phyloP scores from a whole-genome alignment of 2,329 filamentous ascomycete genomes.

The Fusarium piperis region DNA sequence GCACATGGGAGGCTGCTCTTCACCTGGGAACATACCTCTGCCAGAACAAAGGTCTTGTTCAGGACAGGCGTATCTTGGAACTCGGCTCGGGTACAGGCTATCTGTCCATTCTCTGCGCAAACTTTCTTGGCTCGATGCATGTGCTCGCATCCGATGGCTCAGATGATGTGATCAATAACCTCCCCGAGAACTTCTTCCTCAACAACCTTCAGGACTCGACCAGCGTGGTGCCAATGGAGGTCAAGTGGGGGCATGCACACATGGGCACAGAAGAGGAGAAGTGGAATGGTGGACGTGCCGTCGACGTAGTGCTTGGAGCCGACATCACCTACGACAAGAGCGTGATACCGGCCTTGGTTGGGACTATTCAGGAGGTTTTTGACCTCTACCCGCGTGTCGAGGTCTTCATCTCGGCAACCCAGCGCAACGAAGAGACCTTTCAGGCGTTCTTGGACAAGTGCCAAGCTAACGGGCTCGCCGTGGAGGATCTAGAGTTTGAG shows the following conservation, averaged over 20 bases:
- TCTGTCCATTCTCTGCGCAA: constrained; percentile 77
- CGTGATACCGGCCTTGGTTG: constrained; percentile 70
- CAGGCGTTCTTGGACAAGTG: constrained; percentile 70
- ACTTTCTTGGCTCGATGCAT: constrained; percentile 66
- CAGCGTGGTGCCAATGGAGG: constrained; percentile 59
- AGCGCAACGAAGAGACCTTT: constrained; percentile 77
- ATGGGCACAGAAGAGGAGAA: constrained; percentile 65
- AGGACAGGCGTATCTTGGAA: constrained; percentile 71
- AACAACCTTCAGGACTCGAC: constrained; percentile 68
- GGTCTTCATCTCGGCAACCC: constrained; percentile 75
- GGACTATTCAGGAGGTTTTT: constrained; percentile 71
- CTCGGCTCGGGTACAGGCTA: constrained; percentile 82
- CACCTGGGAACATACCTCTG: constrained; percentile 77
- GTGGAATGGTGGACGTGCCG: constrained; percentile 57
- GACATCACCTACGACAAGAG: constrained; percentile 81
- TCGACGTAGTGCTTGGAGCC: constrained; percentile 77
- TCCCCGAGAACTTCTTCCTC: constrained; percentile 74
- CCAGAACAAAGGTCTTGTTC: constrained; percentile 55
- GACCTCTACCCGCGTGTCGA: constrained; percentile 63
- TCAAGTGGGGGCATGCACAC: constrained; percentile 72
- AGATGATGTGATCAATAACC: constrained; percentile 73
- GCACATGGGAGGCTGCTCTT: constrained; percentile 84
- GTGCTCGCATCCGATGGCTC: constrained; percentile 80
- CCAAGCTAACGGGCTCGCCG: constrained; percentile 54
- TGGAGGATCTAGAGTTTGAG: constrained; percentile 56